These are phyloP conservation scores for Leonotis leonurus DNA, from an alignment of 257 asterid species.

Conservation along the genomic window DNA sequence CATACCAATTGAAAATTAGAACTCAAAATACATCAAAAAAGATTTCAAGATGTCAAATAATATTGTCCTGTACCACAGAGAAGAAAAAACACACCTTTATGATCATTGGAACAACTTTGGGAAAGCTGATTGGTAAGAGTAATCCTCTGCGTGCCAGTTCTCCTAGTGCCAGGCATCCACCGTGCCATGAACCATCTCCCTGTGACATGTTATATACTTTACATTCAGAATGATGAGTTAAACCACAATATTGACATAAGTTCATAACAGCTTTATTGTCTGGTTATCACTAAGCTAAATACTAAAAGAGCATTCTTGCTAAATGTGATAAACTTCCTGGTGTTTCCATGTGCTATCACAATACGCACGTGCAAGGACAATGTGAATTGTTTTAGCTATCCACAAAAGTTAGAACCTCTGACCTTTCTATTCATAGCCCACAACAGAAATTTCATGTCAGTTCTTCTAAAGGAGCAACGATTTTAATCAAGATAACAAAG, in stretches of 20 bases:
- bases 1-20: neutral
- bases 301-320: neutral
- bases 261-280: conserved; percentile 7
- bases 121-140: conserved; percentile 75
- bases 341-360: neutral
- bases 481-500: neutral
- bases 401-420: neutral
- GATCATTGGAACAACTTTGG: conserved; percentile 85
- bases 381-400: neutral
- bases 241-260: neutral
- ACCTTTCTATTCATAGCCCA: conserved; percentile 1
- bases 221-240: conserved; percentile 7
- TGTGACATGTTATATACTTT: conserved; percentile 26
- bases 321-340: neutral
- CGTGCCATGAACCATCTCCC: conserved; percentile 99
- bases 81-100: conserved; percentile 45
- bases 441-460: neutral
- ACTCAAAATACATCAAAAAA: neutral
- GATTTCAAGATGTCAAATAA: neutral
- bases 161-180: conserved; percentile 98
- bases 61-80: conserved; percentile 5
- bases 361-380: neutral
- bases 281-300: neutral
- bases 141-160: conserved; percentile 97
- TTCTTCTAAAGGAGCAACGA: neutral